Base-by-base conservation (phyloP, 495 filamentous ascomycete species). In the Friedmanniomyces simplex region DNA sequence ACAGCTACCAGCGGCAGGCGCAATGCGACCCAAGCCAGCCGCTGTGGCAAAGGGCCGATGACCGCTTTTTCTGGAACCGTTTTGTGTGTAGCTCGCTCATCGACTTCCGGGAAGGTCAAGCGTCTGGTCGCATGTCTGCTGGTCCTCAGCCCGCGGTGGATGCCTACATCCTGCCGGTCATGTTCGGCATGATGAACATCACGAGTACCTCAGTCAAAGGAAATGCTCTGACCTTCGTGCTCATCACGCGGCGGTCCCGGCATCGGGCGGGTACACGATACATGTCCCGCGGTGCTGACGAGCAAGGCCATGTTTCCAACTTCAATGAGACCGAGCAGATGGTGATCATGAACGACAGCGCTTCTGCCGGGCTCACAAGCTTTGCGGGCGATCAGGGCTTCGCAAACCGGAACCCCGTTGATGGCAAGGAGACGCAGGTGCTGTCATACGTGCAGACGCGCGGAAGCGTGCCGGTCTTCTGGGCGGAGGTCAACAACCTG, bases 241-340 rank as follows among this genome's bases (percentile, higher is more conserved):
- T 98, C 13, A 93, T 98, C 59, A 90, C 91, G 4, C 80, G 93
- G 52, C 79, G 89, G 61, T 93, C 88, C 12, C 77, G 93, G 63
- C 81, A 95, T 67, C 79, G 91, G 57, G 91, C 80, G 14, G 93
- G 93, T 22, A 97, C 93, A 6, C 75, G 93, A 69, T 96, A 96
- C 74, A 89, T 97, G 67, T 91, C 94, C 0, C 83, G 93, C 51
- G 93, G 93, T 32, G 79, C 96, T 21, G 91, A 98, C 66, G 89
- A 95, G 55, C 72, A 88, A 59, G 93, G 93, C n/a, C 79, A 96
- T 68, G 94, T 89, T 6, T 86, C 89, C 20, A 98, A 98, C 66
- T 98, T 89, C 77, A 98, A 98, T 66, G 93, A 98, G 74, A 97
- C 94, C 0, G 93, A 98, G 66, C 94, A 97, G 67, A 75, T 87